Evolutionary conservation across 495 filamentous ascomycete genomes (phyloP).

Genomic region (Aspergillus homomorphus): DNA sequence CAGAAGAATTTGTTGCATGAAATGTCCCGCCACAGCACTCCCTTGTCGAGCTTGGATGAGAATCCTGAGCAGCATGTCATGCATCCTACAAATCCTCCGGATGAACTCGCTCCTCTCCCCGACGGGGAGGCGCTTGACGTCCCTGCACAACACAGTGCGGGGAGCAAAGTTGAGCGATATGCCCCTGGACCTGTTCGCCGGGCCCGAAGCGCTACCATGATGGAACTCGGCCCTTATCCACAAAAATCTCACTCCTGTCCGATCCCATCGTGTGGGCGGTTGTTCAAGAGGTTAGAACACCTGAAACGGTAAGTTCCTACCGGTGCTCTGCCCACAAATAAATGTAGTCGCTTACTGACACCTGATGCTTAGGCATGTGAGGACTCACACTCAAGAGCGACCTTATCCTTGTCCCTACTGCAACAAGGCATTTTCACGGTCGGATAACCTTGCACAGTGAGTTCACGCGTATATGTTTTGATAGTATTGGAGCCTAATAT

Average conservation of each 20-base stretch:
- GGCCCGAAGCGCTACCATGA: conserved; percentile 91
- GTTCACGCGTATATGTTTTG: conserved; percentile 28
- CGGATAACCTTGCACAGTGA: conserved; percentile 98
- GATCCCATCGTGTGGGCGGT: conserved; percentile 94
- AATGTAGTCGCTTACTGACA: conserved; percentile 59
- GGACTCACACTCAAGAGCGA: conserved; percentile 98
- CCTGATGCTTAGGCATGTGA: conserved; percentile 76
- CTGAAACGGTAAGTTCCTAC: conserved; percentile 81
- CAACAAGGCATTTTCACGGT: conserved; percentile 97
- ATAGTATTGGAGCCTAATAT: conserved; percentile 4
- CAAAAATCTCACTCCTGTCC: conserved; percentile 98
- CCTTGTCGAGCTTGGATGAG: conserved; percentile 74
- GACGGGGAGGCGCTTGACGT: conserved; percentile 60
- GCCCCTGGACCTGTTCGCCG: conserved; percentile 75
- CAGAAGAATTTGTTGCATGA: conserved; percentile 77
- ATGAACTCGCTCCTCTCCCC: conserved; percentile 65
- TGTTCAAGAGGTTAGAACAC: conserved; percentile 99
- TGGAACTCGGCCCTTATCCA: conserved; percentile 94
- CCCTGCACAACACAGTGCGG: conserved; percentile 57
- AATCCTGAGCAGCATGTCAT: conserved; percentile 70
- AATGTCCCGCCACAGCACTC: conserved; percentile 85
- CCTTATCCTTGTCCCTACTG: conserved; percentile 96
- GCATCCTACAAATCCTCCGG: conserved; percentile 55
- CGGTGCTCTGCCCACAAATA: no score
- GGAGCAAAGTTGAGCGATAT: conserved; percentile 58